Evolutionary conservation across 129 eudicot species (phyloP).

Genomic region (Flaveria trinervia): DNA sequence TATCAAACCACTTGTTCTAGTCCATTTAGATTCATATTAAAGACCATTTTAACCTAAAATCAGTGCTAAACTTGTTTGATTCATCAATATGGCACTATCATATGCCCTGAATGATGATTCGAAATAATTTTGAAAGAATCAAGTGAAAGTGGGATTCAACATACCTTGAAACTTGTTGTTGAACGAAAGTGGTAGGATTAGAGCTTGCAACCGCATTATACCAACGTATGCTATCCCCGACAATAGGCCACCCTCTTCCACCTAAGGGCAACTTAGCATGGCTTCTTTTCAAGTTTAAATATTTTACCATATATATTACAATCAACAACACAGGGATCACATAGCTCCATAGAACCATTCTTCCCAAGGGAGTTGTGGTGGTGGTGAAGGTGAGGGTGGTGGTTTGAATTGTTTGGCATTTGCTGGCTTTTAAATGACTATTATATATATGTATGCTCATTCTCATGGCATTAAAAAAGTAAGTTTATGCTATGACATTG

Average conservation of each 20-base stretch:
- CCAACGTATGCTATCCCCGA: constrained; percentile 78
- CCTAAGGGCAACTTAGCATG: constrained; percentile 56
- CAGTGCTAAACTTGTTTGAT: too few species aligned
- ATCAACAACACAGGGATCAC: constrained; percentile 29
- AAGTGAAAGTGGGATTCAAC: not conserved
- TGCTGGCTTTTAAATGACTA: constrained; percentile 9
- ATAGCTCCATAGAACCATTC: constrained; percentile 33
- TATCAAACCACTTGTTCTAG: too few species aligned
- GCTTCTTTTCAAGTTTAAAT: constrained; percentile 11
- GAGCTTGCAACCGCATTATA: constrained; percentile 78
- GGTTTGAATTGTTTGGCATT: constrained; percentile 6
- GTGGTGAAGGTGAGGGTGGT: not conserved
- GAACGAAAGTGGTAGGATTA: constrained; percentile 73
- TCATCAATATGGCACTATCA: too few species aligned
- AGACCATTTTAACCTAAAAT: too few species aligned
- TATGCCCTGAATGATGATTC: too few species aligned
- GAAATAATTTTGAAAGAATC: not conserved
- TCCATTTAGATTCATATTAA: too few species aligned
- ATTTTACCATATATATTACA: constrained; percentile 26
- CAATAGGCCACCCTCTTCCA: constrained; percentile 70
- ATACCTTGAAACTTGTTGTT: constrained; percentile 64
- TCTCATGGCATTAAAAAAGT: constrained; percentile 3
- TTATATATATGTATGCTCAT: not conserved
- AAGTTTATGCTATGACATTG: not conserved
- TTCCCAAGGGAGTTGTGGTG: not conserved